Evolutionary conservation across 1,139 yeast species (phyloP).

Genomic region (Geotrichum fermentans): DNA sequence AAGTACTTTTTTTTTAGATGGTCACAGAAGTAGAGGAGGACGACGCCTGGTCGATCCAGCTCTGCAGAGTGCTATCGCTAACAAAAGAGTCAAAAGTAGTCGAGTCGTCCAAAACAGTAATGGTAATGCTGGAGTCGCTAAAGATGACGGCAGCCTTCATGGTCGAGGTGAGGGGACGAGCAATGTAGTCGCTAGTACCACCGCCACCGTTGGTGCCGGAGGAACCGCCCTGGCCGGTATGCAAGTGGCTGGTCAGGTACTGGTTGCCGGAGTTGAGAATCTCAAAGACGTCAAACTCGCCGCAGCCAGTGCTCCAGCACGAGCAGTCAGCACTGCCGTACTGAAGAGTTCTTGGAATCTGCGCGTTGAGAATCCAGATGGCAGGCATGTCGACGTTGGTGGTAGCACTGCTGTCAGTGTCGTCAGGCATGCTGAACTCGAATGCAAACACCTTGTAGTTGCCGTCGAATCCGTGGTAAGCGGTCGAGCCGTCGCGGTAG

Average conservation of each 20-base stretch:
- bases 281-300: constrained; percentile 92
- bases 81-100: constrained; percentile 14
- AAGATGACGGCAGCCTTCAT: constrained; percentile 90
- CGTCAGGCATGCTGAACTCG: constrained; percentile 88
- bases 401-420: constrained; percentile 37
- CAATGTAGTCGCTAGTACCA: constrained; percentile 81
- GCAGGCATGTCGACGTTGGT: constrained; percentile 85
- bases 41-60: constrained; percentile 17
- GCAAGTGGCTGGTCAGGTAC: constrained; percentile 76
- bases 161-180: constrained; percentile 71
- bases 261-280: constrained; percentile 66
- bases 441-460: constrained; percentile 76
- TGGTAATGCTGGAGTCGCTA: constrained; percentile 17
- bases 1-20: constrained; percentile 1
- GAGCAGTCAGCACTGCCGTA: constrained; percentile 77
- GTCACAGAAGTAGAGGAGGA: constrained; percentile 12
- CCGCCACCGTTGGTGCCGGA: constrained; percentile 48
- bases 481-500: constrained; percentile 80
- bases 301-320: constrained; percentile 96
- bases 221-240: constrained; percentile 70
- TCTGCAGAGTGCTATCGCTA: constrained; percentile 3
- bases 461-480: constrained; percentile 78
- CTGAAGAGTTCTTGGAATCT: constrained; percentile 89
- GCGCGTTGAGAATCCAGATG: constrained; percentile 89
- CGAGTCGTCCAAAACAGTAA: constrained; percentile 16